A percentile compares a stretch with the other conserved stretches of the same genome.
Conservation (phyloP, 1,139 yeast species). For the Arxiozyma slooffiae region DNA sequence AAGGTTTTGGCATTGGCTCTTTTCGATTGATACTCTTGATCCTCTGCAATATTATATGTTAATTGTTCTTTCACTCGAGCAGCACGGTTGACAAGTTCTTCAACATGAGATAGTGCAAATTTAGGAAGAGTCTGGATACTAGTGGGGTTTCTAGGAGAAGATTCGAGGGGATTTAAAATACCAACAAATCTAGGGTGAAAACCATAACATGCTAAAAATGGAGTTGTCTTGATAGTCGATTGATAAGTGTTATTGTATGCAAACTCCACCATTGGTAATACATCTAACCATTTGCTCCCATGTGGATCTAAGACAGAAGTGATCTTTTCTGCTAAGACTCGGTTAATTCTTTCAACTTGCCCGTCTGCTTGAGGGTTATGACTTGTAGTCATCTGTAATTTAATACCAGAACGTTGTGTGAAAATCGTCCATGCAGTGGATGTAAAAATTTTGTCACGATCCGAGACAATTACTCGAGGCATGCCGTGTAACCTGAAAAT, state of each 20-base stretch:
- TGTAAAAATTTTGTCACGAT: not conserved
- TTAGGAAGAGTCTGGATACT: no score
- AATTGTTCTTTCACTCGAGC: no score
- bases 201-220: not conserved
- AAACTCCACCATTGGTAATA: not conserved
- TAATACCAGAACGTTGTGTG: not conserved
- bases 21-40: no score
- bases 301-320: slow-evolving; percentile 11
- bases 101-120: no score
- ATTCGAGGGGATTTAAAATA: not conserved
- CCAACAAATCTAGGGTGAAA: not conserved
- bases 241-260: slow-evolving; percentile 6
- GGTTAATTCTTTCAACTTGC: not conserved
- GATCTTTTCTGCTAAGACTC: not conserved
- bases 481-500: not conserved
- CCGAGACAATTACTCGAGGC: not conserved
- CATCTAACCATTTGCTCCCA: slow-evolving; percentile 12
- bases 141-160: no score
- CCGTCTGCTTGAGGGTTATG: slow-evolving; percentile 1
- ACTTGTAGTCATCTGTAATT: slow-evolving; percentile 1
- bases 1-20: no score
- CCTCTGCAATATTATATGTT: no score
- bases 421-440: not conserved
- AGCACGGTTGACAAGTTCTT: no score
- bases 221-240: not conserved